Evolutionary conservation across 306 rosid species (phyloP).

Genomic region (Sophora flavescens): DNA sequence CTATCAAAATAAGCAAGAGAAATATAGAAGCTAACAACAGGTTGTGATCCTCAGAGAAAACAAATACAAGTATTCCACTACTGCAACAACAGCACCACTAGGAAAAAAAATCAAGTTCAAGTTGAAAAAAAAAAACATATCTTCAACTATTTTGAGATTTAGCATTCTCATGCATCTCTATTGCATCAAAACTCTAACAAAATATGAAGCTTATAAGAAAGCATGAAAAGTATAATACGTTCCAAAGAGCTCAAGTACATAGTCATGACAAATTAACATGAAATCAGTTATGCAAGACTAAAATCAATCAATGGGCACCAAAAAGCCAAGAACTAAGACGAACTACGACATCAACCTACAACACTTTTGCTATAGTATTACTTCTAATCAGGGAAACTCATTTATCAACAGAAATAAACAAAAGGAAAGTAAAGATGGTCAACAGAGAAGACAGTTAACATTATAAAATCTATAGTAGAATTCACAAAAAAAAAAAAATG

Average conservation of each 20-base stretch:
- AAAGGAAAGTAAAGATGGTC: slow-evolving; percentile 11
- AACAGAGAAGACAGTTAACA: slow-evolving; percentile 22
- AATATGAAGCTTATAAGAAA: not conserved
- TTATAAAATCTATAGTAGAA: slow-evolving; percentile 19
- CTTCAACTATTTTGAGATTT: slow-evolving; percentile 13
- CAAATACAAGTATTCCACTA: slow-evolving; percentile 63
- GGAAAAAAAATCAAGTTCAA: slow-evolving; percentile 13
- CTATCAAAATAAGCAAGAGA: slow-evolving; percentile 68
- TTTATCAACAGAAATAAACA: slow-evolving; percentile 23
- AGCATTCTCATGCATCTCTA: slow-evolving; percentile 29
- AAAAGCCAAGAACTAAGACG: slow-evolving; percentile 24
- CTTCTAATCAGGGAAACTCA: slow-evolving; percentile 16
- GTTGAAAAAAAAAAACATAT: not conserved
- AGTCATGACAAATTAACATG: slow-evolving; percentile 6
- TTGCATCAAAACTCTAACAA: slow-evolving; percentile 1
- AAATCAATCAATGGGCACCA: not conserved
- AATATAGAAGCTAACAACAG: slow-evolving; percentile 64
- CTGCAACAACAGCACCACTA: slow-evolving; percentile 51
- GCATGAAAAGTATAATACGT: not conserved
- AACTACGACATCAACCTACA: no score
- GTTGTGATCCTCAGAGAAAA: slow-evolving; percentile 62
- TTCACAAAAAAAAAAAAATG: not conserved
- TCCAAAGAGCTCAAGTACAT: slow-evolving; percentile 5
- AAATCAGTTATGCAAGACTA: slow-evolving; percentile 24
- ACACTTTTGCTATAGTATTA: slow-evolving; percentile 6